A percentile compares a stretch with the other conserved stretches of the same genome.
phyloP scores from a whole-genome alignment of 2,329 filamentous ascomycete species.

The Exutisphaerella laricina region DNA sequence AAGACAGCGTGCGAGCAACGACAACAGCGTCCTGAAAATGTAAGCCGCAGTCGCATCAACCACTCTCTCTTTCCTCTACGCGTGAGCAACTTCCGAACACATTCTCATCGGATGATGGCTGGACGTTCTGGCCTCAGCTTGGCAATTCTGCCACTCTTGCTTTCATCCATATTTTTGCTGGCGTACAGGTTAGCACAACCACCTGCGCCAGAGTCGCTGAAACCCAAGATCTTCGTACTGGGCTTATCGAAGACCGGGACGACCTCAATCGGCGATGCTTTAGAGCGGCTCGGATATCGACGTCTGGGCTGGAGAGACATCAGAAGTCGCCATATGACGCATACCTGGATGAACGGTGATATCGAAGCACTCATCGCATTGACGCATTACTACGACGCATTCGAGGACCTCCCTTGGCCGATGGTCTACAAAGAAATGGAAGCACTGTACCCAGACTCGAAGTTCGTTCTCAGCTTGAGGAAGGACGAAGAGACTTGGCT shows the following conservation, averaged over 20 bases:
- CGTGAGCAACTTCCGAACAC: no score
- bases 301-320: constrained; percentile 31
- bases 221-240: constrained; percentile 31
- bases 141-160: not conserved
- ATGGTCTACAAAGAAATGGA: constrained; percentile 29
- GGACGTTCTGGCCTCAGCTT: no score
- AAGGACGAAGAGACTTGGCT: constrained; percentile 30
- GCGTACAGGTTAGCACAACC: constrained; percentile 22
- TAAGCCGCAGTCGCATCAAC: no score
- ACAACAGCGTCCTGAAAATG: no score
- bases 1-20: no score
- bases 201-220: constrained; percentile 16
- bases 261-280: constrained; percentile 30
- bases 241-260: constrained; percentile 31
- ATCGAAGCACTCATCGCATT: constrained; percentile 19
- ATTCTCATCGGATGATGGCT: no score
- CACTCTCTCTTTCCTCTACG: no score
- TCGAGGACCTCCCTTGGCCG: constrained; percentile 31
- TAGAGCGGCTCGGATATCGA: constrained; percentile 28
- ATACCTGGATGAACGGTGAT: constrained; percentile 28
- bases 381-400: constrained; percentile 28
- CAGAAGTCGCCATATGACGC: constrained; percentile 28
- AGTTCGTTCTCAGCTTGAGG: constrained; percentile 28
- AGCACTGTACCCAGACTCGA: constrained; percentile 26
- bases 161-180: constrained; percentile 12